A percentile compares a stretch with the other conserved stretches of the same genome.
Conservation (phyloP, 2,329 filamentous ascomycete species). For the Madurella mycetomatis region DNA sequence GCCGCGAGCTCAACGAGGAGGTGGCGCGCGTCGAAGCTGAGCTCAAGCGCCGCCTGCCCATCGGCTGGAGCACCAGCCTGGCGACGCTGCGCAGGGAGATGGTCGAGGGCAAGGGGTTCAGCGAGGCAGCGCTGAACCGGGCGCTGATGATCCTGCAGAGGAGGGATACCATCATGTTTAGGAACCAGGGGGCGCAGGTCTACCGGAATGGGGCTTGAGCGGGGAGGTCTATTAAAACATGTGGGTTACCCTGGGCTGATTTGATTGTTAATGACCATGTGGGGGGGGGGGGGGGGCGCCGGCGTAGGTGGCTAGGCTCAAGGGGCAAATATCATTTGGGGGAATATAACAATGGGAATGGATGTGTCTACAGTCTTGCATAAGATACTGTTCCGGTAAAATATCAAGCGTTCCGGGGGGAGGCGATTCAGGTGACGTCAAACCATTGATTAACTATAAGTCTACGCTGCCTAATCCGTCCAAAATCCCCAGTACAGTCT, state of each 20-base stretch:
- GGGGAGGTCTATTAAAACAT: not conserved
- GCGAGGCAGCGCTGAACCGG: slow-evolving; percentile 77
- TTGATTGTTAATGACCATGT: not conserved
- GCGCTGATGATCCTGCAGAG: slow-evolving; percentile 82
- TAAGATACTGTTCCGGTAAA: no score
- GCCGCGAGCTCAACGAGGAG: slow-evolving; percentile 87
- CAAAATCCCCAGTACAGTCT: not conserved
- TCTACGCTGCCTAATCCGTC: not conserved
- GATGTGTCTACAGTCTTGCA: no score
- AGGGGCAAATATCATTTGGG: not conserved
- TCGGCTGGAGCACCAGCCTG: slow-evolving; percentile 91
- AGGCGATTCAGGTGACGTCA: not conserved
- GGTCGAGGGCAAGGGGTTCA: slow-evolving; percentile 86
- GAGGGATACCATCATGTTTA: slow-evolving; percentile 78
- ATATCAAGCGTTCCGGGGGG: no score
- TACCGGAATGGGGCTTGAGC: slow-evolving; percentile 65
- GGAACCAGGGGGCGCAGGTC: slow-evolving; percentile 70
- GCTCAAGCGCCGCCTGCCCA: slow-evolving; percentile 78
- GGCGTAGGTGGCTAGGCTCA: slow-evolving; percentile 6
- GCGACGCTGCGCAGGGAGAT: slow-evolving; percentile 84
- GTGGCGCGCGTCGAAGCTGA: slow-evolving; percentile 83
- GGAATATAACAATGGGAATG: no score
- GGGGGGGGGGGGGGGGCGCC: slow-evolving; percentile 12
- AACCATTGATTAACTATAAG: not conserved
- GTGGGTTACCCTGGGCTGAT: not conserved